phyloP scores from a whole-genome alignment of 2,329 filamentous ascomycete species.

The Talaromyces sp. region DNA sequence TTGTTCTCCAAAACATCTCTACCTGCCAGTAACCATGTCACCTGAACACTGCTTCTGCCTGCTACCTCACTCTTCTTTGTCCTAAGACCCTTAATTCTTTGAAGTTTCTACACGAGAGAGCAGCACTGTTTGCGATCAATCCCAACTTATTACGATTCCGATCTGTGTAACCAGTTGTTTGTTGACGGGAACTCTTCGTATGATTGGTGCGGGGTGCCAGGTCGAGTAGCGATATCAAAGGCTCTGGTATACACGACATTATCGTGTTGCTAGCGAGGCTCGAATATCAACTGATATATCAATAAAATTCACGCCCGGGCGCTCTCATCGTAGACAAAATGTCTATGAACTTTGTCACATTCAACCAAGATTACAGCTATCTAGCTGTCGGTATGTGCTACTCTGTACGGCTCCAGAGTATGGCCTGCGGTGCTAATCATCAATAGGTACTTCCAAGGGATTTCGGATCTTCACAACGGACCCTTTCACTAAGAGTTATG shows the following conservation, averaged over 20 bases:
- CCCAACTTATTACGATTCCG: background rate
- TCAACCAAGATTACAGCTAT: conserved; percentile 98
- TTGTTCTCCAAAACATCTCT: conserved; percentile 1
- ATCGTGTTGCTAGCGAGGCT: background rate
- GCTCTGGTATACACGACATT: background rate
- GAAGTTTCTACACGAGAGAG: background rate
- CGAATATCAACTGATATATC: background rate
- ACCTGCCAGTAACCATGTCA: conserved; percentile 7
- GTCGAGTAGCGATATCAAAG: conserved; percentile 5
- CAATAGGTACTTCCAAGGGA: conserved; percentile 78
- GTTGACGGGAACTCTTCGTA: conserved; percentile 11
- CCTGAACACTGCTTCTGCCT: conserved; percentile 16
- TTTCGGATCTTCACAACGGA: conserved; percentile 97
- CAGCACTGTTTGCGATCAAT: background rate
- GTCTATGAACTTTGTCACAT: conserved; percentile 95
- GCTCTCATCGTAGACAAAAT: conserved; percentile 41
- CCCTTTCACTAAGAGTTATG: conserved; percentile 91
- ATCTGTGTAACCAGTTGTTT: background rate
- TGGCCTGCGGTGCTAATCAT: conserved; percentile 3
- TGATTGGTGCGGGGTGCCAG: conserved; percentile 20
- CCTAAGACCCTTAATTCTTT: background rate
- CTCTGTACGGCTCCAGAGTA: background rate
- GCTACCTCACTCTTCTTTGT: background rate
- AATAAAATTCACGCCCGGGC: background rate
- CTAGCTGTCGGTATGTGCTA: conserved; percentile 75